phyloP scores from a whole-genome alignment of 2,329 filamentous ascomycete species.

The Cercospora beticola region DNA sequence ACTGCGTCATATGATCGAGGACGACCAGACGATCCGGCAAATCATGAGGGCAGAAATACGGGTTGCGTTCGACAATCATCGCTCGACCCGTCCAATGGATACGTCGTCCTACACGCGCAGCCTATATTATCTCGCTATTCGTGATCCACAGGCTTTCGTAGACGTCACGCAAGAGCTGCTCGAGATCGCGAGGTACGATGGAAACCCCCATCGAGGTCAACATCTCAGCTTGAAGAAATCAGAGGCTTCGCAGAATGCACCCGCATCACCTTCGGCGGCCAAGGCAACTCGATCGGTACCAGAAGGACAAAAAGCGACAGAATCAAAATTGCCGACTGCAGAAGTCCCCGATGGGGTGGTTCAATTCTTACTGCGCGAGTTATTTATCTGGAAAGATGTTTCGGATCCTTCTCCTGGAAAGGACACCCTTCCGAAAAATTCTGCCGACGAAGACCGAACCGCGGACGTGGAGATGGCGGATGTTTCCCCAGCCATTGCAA shows the following conservation, averaged over 20 bases:
- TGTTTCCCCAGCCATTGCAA: constrained; percentile 30
- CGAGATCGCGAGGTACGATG: constrained; percentile 65
- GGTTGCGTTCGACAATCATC: constrained; percentile 62
- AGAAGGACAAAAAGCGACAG: constrained; percentile 59
- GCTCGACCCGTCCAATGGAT: constrained; percentile 58
- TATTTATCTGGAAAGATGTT: constrained; percentile 88
- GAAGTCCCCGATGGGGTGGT: constrained; percentile 94
- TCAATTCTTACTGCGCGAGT: constrained; percentile 88
- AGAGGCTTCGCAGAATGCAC: constrained; percentile 27
- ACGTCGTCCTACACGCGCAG: constrained; percentile 71
- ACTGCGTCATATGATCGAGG: constrained; percentile 88
- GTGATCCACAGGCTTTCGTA: constrained; percentile 81
- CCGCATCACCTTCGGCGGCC: constrained; percentile 37
- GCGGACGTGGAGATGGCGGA: constrained; percentile 54
- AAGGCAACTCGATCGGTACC: constrained; percentile 30
- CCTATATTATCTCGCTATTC: constrained; percentile 75
- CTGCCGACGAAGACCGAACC: constrained; percentile 35
- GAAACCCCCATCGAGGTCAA: constrained; percentile 52
- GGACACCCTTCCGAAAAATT: constrained; percentile 45
- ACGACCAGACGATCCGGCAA: constrained; percentile 85
- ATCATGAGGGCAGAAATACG: constrained; percentile 90
- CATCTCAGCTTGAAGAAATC: constrained; percentile 51
- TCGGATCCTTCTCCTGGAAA: constrained; percentile 70
- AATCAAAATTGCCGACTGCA: constrained; percentile 78
- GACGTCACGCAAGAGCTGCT: constrained; percentile 83